Conservation (phyloP, 352 stramenopile genomes). For the Phytophthora pini region DNA sequence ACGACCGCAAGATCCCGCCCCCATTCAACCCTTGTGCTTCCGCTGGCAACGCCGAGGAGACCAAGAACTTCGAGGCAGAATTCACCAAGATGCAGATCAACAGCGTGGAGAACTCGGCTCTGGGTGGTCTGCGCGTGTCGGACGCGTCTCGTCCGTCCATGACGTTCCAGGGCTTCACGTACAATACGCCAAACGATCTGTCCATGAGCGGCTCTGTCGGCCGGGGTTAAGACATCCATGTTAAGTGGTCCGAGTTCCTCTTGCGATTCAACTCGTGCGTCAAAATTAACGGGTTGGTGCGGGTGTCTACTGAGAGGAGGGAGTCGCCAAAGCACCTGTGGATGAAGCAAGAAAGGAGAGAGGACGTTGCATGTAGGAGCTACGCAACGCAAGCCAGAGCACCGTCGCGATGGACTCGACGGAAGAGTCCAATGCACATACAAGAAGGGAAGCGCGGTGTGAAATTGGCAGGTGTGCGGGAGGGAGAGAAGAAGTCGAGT, state of each 20-base stretch:
- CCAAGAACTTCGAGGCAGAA: constrained; percentile 91
- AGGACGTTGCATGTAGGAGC: constrained; percentile 32
- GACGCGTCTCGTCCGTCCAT: constrained; percentile 84
- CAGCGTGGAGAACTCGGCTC: constrained; percentile 77
- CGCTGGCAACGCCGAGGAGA: constrained; percentile 70
- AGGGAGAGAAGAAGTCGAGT: constrained; percentile 31
- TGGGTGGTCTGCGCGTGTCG: constrained; percentile 70
- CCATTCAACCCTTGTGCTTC: constrained; percentile 88
- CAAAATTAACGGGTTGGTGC: constrained; percentile 15
- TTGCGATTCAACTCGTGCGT: constrained; percentile 23
- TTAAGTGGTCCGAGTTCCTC: constrained; percentile 19
- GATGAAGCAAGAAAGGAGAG: constrained; percentile 13
- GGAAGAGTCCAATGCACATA: constrained; percentile 33
- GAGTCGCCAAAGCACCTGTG: constrained; percentile 13
- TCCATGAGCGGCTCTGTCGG: constrained; percentile 77
- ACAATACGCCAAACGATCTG: constrained; percentile 90
- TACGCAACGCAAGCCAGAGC: constrained; percentile 14
- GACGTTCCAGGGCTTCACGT: constrained; percentile 91
- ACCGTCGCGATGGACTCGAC: constrained; percentile 25
- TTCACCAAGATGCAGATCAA: constrained; percentile 93
- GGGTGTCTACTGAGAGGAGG: constrained; percentile 29
- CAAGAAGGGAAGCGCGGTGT: constrained; percentile 17
- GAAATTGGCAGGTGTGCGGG: constrained; percentile 6
- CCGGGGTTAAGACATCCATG: constrained; percentile 45
- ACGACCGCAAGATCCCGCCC: constrained; percentile 82